Evolutionary conservation across 305 asterid species (phyloP).

Genomic region (Solanum aculeatissimum): DNA sequence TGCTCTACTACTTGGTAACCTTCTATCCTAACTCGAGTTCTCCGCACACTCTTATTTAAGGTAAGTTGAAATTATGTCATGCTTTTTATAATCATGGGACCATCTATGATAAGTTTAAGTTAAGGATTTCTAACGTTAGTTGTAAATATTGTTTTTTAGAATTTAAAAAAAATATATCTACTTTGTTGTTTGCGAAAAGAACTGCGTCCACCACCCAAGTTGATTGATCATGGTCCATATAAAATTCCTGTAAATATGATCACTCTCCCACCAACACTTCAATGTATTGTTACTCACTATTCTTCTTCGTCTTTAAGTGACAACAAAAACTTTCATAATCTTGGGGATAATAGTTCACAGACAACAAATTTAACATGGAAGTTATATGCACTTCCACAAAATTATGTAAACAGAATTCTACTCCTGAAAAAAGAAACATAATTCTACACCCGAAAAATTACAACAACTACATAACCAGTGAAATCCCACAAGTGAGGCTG

Average conservation of each 20-base stretch:
- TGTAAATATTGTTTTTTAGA: not conserved
- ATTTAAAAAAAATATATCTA: not conserved
- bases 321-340: not conserved
- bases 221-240: not conserved
- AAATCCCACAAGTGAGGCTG: not conserved
- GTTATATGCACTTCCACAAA: not conserved
- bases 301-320: not conserved
- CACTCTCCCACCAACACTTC: not conserved
- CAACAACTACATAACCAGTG: not conserved
- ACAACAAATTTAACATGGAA: not conserved
- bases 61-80: too few relatives aligned
- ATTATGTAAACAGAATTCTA: not conserved
- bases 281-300: not conserved
- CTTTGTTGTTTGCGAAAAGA: not conserved
- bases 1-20: too few relatives aligned
- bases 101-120: not conserved
- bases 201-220: not conserved
- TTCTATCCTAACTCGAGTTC: too few relatives aligned
- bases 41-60: too few relatives aligned
- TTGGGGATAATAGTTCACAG: not conserved
- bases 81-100: not conserved
- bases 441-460: not conserved
- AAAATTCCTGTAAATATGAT: not conserved
- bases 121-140: not conserved
- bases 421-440: not conserved